Percentiles rank a stretch among this genome's conserved stretches.
These are phyloP conservation scores for Apiospora pterosperma DNA, from an alignment of 2,329 filamentous ascomycete species.

Conservation along the genomic window DNA sequence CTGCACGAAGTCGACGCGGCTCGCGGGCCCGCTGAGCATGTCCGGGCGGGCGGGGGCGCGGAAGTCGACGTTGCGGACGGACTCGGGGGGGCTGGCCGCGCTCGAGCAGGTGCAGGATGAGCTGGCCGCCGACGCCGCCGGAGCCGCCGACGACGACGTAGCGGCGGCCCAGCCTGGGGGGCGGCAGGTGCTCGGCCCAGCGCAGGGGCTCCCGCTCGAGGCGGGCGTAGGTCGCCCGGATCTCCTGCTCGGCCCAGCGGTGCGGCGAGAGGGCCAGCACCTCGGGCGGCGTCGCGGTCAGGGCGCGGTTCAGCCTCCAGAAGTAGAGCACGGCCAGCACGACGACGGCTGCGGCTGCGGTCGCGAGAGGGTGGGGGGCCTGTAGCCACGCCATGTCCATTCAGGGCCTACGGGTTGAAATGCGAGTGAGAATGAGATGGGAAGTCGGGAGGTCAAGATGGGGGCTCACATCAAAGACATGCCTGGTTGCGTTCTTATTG, in stretches of 20 bases:
- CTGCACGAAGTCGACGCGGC: constrained; percentile 35
- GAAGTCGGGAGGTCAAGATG: not conserved
- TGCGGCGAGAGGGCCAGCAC: constrained; percentile 3
- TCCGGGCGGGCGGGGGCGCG: constrained; percentile 34
- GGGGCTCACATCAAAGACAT: not conserved
- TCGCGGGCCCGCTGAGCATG: constrained; percentile 31
- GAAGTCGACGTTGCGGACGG: constrained; percentile 47
- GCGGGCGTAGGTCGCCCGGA: constrained; percentile 32
- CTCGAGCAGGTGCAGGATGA: constrained; percentile 44
- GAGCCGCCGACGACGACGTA: constrained; percentile 45
- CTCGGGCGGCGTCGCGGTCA: not conserved
- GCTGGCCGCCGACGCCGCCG: constrained; percentile 45
- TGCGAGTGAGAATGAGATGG: not conserved
- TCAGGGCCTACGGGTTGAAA: not conserved
- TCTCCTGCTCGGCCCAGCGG: constrained; percentile 33
- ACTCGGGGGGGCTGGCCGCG: constrained; percentile 42
- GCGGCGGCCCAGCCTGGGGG: constrained; percentile 32
- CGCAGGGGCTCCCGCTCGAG: constrained; percentile 34
- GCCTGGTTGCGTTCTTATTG: not conserved
- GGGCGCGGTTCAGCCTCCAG: constrained; percentile 3
- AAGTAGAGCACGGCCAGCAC: not conserved
- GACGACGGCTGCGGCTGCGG: not conserved
- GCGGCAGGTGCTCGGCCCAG: constrained; percentile 35
- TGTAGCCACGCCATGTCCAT: not conserved
- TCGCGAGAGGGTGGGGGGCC: not conserved